Percentiles rank a stretch among this genome's conserved stretches.
phyloP scores from a whole-genome alignment of 306 rosid genomes.

The Acacia crassicarpa region DNA sequence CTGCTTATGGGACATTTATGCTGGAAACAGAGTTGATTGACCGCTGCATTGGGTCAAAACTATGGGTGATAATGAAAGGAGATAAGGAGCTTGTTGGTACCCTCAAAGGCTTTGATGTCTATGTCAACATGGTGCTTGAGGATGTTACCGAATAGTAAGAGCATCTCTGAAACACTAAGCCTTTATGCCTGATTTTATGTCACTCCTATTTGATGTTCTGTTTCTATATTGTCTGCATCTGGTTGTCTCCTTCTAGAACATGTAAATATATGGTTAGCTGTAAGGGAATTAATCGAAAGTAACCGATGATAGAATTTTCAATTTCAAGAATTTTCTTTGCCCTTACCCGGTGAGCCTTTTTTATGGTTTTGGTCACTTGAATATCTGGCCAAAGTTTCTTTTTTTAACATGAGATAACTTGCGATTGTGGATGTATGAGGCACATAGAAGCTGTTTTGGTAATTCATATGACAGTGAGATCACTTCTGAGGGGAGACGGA shows the following conservation, averaged over 20 bases:
- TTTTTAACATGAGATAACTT: neutral
- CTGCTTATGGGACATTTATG: constrained; percentile 11
- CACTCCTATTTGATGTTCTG: neutral
- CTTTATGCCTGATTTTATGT: neutral
- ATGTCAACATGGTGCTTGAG: constrained; percentile 98
- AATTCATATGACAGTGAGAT: constrained; percentile 62
- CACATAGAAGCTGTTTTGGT: constrained; percentile 27
- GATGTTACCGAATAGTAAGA: constrained; percentile 79
- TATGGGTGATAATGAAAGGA: constrained; percentile 33
- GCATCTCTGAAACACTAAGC: too few species aligned
- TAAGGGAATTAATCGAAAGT: neutral
- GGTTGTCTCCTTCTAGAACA: neutral
- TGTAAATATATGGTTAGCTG: neutral
- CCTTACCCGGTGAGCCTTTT: neutral
- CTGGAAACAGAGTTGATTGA: constrained; percentile 83
- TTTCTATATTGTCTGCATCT: constrained; percentile 1
- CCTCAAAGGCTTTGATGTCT: constrained; percentile 93
- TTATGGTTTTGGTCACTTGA: constrained; percentile 9
- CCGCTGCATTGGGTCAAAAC: constrained; percentile 24
- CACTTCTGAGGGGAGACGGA: constrained; percentile 94
- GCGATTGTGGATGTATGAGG: neutral
- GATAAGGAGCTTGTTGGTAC: constrained; percentile 99
- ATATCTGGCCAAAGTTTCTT: neutral
- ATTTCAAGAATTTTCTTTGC: constrained; percentile 22
- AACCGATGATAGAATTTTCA: too few species aligned